A percentile compares a stretch with the other conserved stretches of the same genome.
Conservation (phyloP, 31 red algal genomes). For the Endocladia muricata region DNA sequence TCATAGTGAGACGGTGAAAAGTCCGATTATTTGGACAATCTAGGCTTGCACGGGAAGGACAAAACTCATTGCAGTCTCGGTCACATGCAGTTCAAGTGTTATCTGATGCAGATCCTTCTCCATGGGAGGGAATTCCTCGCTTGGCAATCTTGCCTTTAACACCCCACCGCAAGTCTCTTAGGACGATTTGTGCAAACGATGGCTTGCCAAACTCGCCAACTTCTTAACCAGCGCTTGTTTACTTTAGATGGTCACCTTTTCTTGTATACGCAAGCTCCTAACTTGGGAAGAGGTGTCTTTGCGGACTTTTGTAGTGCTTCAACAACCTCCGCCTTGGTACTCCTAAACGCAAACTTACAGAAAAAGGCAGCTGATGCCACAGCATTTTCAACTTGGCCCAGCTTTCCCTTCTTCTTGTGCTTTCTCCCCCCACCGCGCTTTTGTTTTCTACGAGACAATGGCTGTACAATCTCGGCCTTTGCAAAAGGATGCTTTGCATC, state of each 20-base stretch:
- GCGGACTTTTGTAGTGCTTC: neutral
- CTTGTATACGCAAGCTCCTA: constrained; percentile 55
- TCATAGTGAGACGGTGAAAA: too few species aligned
- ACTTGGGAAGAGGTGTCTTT: constrained; percentile 6
- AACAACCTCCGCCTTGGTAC: neutral
- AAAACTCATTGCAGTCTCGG: too few species aligned
- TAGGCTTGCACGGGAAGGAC: too few species aligned
- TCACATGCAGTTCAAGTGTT: too few species aligned
- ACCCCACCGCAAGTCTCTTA: too few species aligned
- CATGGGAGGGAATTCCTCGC: too few species aligned
- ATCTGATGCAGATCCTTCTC: too few species aligned
- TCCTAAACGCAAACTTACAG: constrained; percentile 24
- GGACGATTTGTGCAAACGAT: too few species aligned
- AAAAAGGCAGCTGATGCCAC: constrained; percentile 10
- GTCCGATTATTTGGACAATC: too few species aligned
- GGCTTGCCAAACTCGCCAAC: too few species aligned
- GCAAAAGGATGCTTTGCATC: constrained; percentile 34
- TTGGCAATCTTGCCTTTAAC: too few species aligned
- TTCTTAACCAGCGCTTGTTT: too few species aligned
- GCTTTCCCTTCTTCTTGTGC: neutral
- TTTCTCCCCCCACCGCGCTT: constrained; percentile 8
- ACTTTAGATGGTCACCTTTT: constrained; percentile 44
- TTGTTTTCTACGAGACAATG: neutral
- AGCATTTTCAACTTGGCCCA: neutral
- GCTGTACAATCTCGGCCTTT: neutral